Evolutionary conservation across 768 basidiomycete species (phyloP).

Genomic region (Gyrodon lividus): DNA sequence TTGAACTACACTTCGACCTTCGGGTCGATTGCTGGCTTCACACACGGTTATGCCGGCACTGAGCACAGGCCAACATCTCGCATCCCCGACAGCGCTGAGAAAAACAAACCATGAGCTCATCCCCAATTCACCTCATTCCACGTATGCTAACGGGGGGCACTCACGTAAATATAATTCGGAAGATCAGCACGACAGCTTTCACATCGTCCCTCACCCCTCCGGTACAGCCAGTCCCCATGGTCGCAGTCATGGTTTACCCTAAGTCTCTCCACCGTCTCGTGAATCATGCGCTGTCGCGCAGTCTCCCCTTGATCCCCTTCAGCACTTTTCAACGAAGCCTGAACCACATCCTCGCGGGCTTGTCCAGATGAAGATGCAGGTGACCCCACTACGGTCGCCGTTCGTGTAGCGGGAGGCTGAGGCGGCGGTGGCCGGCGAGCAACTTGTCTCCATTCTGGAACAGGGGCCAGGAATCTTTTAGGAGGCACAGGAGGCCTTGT

Average conservation of each 20-base stretch:
- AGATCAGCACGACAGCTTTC: constrained; percentile 44
- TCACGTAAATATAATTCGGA: constrained; percentile 48
- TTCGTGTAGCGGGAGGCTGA: background rate
- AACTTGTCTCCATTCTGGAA: too few relatives aligned
- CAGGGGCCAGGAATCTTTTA: too few relatives aligned
- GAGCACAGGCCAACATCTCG: constrained; percentile 35
- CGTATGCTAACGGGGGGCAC: constrained; percentile 12
- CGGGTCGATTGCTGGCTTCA: constrained; percentile 2
- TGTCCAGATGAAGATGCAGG: background rate
- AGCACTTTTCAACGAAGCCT: too few relatives aligned
- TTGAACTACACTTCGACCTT: background rate
- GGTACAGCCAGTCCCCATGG: constrained; percentile 44
- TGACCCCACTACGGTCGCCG: constrained; percentile 3
- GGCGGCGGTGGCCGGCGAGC: background rate
- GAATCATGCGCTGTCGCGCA: constrained; percentile 24
- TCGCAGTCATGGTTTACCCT: constrained; percentile 55
- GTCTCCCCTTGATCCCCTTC: background rate
- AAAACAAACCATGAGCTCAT: background rate
- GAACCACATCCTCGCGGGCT: too few relatives aligned
- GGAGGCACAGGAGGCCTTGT: background rate
- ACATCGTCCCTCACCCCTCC: constrained; percentile 44
- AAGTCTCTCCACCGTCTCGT: constrained; percentile 37
- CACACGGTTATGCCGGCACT: constrained; percentile 38
- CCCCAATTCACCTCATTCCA: background rate
- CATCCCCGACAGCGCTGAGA: constrained; percentile 35